Conservation (phyloP, 768 basidiomycete species). For the Cystoderma amianthinum region DNA sequence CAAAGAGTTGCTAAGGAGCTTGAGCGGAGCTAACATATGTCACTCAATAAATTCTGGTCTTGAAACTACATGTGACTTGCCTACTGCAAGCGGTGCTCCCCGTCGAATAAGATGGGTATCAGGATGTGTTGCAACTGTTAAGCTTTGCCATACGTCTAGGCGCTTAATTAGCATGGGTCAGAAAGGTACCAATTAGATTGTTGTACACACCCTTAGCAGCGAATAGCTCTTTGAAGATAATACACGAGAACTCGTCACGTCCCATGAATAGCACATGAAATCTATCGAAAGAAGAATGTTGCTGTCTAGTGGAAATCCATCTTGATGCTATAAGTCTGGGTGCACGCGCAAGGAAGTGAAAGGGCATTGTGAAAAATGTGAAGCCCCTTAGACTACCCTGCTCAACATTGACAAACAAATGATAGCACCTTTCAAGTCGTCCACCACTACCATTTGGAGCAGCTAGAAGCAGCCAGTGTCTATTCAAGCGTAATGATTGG, state of each 20-base stretch:
- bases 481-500: too few species aligned
- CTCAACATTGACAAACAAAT: too few species aligned
- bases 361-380: too few species aligned
- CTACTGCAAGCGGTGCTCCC: conserved; percentile 46
- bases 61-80: conserved; percentile 26
- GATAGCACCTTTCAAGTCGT: too few species aligned
- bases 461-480: too few species aligned
- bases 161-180: conserved; percentile 9
- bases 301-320: neutral
- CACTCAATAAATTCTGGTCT: neutral
- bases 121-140: conserved; percentile 68
- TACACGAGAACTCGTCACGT: conserved; percentile 82
- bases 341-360: too few species aligned
- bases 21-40: conserved; percentile 57
- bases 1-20: conserved; percentile 45
- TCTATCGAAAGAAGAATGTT: neutral
- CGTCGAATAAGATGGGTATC: conserved; percentile 60
- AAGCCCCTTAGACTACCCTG: too few species aligned
- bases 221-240: conserved; percentile 59
- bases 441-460: too few species aligned
- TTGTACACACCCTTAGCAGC: conserved; percentile 23
- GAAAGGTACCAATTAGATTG: neutral
- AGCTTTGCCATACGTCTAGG: conserved; percentile 70
- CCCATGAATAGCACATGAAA: conserved; percentile 86
- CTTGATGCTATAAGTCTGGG: too few species aligned